Evolutionary conservation across 2,329 filamentous ascomycete genomes (phyloP), one percentile per base, ranked within the genome.

Genomic region (Elsinoe necatrix): DNA sequence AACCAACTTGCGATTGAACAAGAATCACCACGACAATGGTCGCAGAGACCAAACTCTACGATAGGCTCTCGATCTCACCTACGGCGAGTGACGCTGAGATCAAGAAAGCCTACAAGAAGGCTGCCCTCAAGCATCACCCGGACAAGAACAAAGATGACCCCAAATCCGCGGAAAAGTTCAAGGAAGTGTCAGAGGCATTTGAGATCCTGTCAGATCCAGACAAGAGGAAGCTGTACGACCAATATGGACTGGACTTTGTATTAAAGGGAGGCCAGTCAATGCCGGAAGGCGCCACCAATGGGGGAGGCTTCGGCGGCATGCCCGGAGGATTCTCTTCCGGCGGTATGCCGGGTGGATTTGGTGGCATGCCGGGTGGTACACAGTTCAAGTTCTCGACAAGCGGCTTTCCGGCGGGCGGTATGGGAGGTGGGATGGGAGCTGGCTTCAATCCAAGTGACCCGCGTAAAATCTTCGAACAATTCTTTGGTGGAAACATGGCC

Each of bases 131-230:
- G 62, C 91, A 84, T 74, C 93, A 98, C 69, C 93, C 93, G 5
- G 93, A 98, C 78, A 98, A 97, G 80, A 98, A 97, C 79, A 91
- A 91, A 72, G 85, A 95, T 74, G 90, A 92, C 65, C 84, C 90
- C 27, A 75, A 83, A 54, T 89, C 92, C 7, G 78, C 83, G 59
- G 93, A 97, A 70, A 96, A 92, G 73, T 98, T 98, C 80, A 98
- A 98, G 75, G 93, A 97, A 71, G 87, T 90, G 62, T 95, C 90
- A 1, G 91, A 97, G 75, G 93, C 93, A 57, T 98, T 96, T 76
- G 93, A 98, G 75, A 95, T 98, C 64, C 84, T 98, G 2, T 95
- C 89, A 60, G 93, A 98, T 67, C 91, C 92, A 59, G 91, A 97
- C 70, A 98, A 97, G 75, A 86, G 93, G 67, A 93, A 95, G 72